Base-by-base conservation (phyloP, 345 rosid species). In the Luvunga scandens region DNA sequence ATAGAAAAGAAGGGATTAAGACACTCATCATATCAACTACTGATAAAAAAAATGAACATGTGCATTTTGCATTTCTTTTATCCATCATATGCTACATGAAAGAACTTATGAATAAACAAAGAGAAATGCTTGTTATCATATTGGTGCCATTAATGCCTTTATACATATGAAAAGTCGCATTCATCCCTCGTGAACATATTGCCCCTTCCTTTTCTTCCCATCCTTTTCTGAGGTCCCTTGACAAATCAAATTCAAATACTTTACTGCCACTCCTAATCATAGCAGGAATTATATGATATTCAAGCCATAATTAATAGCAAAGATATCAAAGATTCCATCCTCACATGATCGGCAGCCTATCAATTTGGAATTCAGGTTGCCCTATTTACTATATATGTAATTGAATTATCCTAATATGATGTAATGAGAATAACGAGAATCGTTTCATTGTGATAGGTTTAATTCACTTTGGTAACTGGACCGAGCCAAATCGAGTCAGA, bases 211-310 rank as follows among this genome's bases (percentile, higher is more conserved):
- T 6, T 30, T 34, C 6, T 30, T 6, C 55, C 66, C 7, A 28
- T 24, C 10, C 30, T 75, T 75, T 72, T 60, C 12, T 5, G 67
- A 25, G 80, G 77, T 73, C 34, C 16, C 8, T 62, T 72, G 90
- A 80, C 84, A 80, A 77, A 85, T 80, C 56, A 76, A 79, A 84
- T 48, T 72, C 76, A 80, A 27, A 86, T 22, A 83, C 88, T 83
- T 88, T 80, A 50, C 72, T 78, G 39, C 76, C 80, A 86, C 89
- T 84, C 86, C 82, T 88, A 80, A 84, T 86, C 65, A 86, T 86
- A 61, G 45, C 81, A 74, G 12, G 74, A 75, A 80, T 83, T 74
- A 68, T 79, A 80, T 75, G 78, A 81, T 73, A 53, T 80, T 60
- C 34, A 69, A 9, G 82, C 53, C 53, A 81, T 83, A 71, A 83